Evolutionary conservation across 768 basidiomycete genomes (phyloP).

Genomic region (Trametes maxima): DNA sequence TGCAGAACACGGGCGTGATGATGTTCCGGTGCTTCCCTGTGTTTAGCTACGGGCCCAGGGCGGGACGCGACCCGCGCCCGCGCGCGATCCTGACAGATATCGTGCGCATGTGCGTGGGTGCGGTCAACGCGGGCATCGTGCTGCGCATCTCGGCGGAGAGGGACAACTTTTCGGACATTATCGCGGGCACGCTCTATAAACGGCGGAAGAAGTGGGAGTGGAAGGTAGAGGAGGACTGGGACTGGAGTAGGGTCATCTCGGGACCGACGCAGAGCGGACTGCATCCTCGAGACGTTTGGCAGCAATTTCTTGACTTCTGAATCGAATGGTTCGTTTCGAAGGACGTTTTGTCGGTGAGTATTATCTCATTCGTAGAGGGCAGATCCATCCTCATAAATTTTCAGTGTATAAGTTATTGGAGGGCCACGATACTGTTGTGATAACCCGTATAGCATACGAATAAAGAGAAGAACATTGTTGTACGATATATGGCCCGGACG

Average conservation of each 20-base stretch:
- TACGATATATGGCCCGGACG: too few species aligned
- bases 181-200: background rate
- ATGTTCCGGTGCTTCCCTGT: background rate
- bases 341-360: too few species aligned
- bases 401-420: too few species aligned
- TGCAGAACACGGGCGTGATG: background rate
- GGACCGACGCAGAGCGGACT: background rate
- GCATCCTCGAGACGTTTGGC: background rate
- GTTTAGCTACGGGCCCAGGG: background rate
- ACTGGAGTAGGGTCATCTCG: background rate
- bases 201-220: background rate
- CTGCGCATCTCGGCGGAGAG: background rate
- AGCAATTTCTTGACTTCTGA: too few species aligned
- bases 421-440: too few species aligned
- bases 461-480: too few species aligned
- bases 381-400: too few species aligned
- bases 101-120: background rate
- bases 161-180: background rate
- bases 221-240: background rate
- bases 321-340: too few species aligned
- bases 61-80: background rate
- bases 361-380: too few species aligned
- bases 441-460: too few species aligned
- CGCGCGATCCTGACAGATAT: constrained; percentile 2
- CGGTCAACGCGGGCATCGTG: background rate